These are phyloP conservation scores for Populus pruinosa DNA, from an alignment of 345 rosid genomes.

Conservation along the genomic window DNA sequence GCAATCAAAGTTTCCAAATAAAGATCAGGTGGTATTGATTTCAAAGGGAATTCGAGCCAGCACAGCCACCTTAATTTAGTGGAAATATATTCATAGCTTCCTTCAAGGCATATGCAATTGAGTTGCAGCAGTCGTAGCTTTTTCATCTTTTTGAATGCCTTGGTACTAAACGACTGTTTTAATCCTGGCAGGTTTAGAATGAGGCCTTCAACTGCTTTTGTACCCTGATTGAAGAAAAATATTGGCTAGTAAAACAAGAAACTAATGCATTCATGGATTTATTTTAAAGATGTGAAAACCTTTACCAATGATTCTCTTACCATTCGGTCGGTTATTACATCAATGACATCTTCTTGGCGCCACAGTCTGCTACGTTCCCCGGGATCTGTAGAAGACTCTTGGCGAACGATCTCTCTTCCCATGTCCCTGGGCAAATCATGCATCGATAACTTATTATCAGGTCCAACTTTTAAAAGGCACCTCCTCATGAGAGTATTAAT, in stretches of 20 bases:
- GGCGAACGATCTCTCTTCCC: conserved; percentile 27
- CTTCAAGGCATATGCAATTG: not conserved
- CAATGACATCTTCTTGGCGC: conserved; percentile 17
- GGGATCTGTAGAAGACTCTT: not conserved
- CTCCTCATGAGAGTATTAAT: conserved; percentile 5
- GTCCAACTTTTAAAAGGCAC: conserved; percentile 5
- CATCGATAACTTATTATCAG: conserved; percentile 7
- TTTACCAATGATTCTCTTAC: not conserved
- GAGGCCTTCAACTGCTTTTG: conserved; percentile 21
- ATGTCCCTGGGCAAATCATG: conserved; percentile 22
- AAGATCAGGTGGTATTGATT: conserved; percentile 5
- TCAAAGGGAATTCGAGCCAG: not conserved
- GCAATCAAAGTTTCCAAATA: conserved; percentile 3
- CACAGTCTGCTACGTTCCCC: conserved; percentile 29
- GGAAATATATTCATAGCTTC: not conserved
- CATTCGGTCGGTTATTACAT: conserved; percentile 3
- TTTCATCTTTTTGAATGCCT: conserved; percentile 18
- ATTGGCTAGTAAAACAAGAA: not conserved
- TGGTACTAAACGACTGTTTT: not conserved
- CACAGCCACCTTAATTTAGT: conserved; percentile 20
- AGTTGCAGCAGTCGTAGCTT: conserved; percentile 19
- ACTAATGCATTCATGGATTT: too few species aligned
- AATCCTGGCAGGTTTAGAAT: not conserved
- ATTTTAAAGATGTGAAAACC: too few species aligned
- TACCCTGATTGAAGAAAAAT: conserved; percentile 16